Evolutionary conservation across 2,329 filamentous ascomycete genomes (phyloP).

Genomic region (Trichoderma pleuroti): DNA sequence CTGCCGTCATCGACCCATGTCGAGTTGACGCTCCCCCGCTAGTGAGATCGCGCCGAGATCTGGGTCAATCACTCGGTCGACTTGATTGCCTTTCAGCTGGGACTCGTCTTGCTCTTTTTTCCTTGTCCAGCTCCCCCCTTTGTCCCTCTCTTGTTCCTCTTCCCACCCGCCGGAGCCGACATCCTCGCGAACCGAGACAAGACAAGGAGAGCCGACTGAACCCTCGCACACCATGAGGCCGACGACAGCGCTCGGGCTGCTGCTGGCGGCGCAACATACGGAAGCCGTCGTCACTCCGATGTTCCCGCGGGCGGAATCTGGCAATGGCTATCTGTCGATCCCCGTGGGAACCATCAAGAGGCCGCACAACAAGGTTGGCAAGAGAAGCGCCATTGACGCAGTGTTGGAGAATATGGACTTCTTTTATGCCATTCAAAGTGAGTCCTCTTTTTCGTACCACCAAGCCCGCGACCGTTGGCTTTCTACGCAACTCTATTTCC

Average conservation of each 20-base stretch:
- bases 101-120: background rate
- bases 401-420: slow-evolving; percentile 36
- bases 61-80: background rate
- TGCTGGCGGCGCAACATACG: slow-evolving; percentile 16
- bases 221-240: slow-evolving; percentile 19
- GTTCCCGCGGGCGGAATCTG: slow-evolving; percentile 31
- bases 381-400: slow-evolving; percentile 29
- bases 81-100: background rate
- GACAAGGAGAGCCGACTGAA: background rate
- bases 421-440: slow-evolving; percentile 40
- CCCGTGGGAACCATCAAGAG: slow-evolving; percentile 34
- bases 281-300: slow-evolving; percentile 9
- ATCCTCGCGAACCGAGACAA: background rate
- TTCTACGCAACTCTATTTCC: background rate
- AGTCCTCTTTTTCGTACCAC: background rate
- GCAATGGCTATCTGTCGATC: slow-evolving; percentile 38
- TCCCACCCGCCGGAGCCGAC: background rate
- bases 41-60: background rate
- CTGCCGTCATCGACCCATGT: background rate
- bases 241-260: slow-evolving; percentile 17
- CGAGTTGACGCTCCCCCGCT: background rate
- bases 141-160: background rate
- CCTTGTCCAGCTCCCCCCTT: background rate
- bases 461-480: rapidly evolving
- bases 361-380: slow-evolving; percentile 26